Evolutionary conservation across 2,329 filamentous ascomycete species (phyloP).

Genomic region (Trichoderma koningii): DNA sequence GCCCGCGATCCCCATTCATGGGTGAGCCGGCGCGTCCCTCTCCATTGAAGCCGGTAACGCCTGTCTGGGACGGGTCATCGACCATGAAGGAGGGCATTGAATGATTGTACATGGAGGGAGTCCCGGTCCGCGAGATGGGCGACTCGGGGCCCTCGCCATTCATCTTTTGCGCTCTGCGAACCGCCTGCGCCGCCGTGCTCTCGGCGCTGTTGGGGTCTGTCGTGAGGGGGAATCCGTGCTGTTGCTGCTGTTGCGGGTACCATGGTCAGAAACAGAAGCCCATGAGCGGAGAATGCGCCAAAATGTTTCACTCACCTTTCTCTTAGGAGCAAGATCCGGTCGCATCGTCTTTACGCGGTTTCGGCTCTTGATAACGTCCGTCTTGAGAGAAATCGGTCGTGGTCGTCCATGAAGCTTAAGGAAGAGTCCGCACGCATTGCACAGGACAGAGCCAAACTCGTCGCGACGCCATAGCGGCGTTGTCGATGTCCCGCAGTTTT

Average conservation of each 20-base stretch:
- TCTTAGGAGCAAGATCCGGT: slow-evolving; percentile 75
- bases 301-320: slow-evolving; percentile 65
- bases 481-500: slow-evolving; percentile 94
- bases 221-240: slow-evolving; percentile 43
- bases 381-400: slow-evolving; percentile 94
- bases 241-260: slow-evolving; percentile 28
- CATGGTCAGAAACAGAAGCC: slow-evolving; percentile 12
- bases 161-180: slow-evolving; percentile 66
- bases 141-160: slow-evolving; percentile 78
- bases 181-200: slow-evolving; percentile 55
- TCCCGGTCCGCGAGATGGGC: slow-evolving; percentile 76
- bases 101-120: slow-evolving; percentile 72
- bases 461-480: slow-evolving; percentile 97
- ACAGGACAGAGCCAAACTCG: slow-evolving; percentile 91
- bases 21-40: slow-evolving; percentile 55
- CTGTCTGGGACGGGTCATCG: slow-evolving; percentile 66
- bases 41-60: slow-evolving; percentile 48
- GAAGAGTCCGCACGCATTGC: slow-evolving; percentile 97
- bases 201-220: slow-evolving; percentile 62
- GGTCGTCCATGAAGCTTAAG: slow-evolving; percentile 93
- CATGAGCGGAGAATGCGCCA: not conserved
- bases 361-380: slow-evolving; percentile 98
- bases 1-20: slow-evolving; percentile 61
- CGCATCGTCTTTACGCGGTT: slow-evolving; percentile 91
- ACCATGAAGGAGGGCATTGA: slow-evolving; percentile 80